These are phyloP conservation scores for Paramecium octaurelia DNA, from an alignment of 73 alveolate species.

Conservation along the genomic window DNA sequence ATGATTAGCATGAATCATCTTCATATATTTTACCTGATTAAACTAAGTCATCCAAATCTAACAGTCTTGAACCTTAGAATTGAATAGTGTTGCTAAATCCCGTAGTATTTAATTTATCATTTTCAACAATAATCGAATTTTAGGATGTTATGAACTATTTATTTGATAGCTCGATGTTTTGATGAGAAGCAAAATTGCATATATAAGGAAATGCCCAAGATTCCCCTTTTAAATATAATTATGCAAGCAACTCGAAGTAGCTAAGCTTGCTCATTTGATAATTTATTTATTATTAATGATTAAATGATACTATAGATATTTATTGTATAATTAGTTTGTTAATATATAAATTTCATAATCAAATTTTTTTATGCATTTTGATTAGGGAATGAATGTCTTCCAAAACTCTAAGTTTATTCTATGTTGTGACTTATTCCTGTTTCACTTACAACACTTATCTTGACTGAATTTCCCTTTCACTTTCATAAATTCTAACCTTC, in stretches of 20 bases:
- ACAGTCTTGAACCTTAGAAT: not conserved
- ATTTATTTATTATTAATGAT: not conserved
- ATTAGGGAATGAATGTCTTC: conserved; percentile 40
- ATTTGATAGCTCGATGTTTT: not conserved
- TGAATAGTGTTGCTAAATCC: not conserved
- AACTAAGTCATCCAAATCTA: not conserved
- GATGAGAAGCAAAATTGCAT: not conserved
- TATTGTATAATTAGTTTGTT: not conserved
- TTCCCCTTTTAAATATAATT: not conserved
- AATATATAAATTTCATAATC: not conserved
- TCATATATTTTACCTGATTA: not conserved
- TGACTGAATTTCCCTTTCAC: not conserved
- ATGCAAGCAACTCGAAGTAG: not conserved
- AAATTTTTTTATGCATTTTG: conserved; percentile 13
- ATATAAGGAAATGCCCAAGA: not conserved
- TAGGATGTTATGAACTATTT: not conserved
- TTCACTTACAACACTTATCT: not conserved
- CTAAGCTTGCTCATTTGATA: not conserved
- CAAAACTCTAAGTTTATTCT: conserved; percentile 32
- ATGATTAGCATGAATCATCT: not conserved
- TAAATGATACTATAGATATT: not conserved
- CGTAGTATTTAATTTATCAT: not conserved
- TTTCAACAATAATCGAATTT: not conserved
- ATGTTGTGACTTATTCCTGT: not conserved
- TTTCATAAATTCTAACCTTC: not conserved